Base-by-base conservation (phyloP, 306 rosid genomes). In the Ochetophila trinervis region DNA sequence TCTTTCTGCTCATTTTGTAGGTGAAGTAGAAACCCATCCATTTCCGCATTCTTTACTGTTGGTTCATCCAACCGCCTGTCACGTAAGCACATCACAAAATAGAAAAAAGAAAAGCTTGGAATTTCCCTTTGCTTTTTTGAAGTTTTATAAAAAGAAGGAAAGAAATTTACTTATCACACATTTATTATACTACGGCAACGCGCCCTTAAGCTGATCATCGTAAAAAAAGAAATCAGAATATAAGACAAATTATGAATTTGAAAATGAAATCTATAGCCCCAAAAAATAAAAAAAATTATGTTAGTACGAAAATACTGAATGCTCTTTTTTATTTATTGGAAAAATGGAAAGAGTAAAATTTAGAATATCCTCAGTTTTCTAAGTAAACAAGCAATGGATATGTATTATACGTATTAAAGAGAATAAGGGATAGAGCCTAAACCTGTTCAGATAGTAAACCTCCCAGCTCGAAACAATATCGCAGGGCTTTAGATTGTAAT, bases 391-490 rank as follows among this genome's bases (percentile, higher is more conserved):
- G 8, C 23, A 40, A 27, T 35, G 22, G 20, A 37, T 20, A 13
- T 17, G 8, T 3, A 37, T 40, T 7, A 40, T 40, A 10, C 15
- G 8, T 40, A 40, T 1, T 40, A 32, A 1, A 66, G 57, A 8
- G 18, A 27, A 18, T n/a, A 21, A 51, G 45, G 44, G 67, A 58
- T 57, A 34, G 40, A 55, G 21, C 10, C 10, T 52, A 62, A 19
- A 93, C 97, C 99, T 90, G 78, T 93, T 93, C 66, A 90, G 99
- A 71, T 89, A 89, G 82, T 93, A 84, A 63, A 80, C 78, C 71
- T 87, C 98, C 98, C 98, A 93, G 75, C 85, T 81, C 18, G 97
- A 90, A 68, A 87, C 90, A 53, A 93, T 80, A 67, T 90, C 96
- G 4, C 90, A 79, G 75, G 97, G 87, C 67, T 65, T 84, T 57